Conservation (phyloP, 2,329 filamentous ascomycete species). For the Colletotrichum sp. region DNA sequence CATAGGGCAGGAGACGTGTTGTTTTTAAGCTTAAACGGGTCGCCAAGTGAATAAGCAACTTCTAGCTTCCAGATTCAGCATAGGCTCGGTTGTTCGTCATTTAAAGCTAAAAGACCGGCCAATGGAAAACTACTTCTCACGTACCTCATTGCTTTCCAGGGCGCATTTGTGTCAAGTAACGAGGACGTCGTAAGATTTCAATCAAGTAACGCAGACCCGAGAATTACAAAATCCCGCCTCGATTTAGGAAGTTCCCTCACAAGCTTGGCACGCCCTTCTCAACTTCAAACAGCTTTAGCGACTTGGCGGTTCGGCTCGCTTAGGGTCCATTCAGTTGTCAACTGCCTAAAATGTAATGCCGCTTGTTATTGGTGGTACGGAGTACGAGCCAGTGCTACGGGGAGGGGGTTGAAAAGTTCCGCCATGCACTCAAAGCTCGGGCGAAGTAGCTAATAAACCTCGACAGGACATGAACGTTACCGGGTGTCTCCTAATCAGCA, state of each 20-base stretch:
- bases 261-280: not conserved
- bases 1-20: constrained; percentile 12
- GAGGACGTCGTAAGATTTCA: not conserved
- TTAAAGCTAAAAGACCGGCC: not conserved
- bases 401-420: not conserved
- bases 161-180: not conserved
- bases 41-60: not conserved
- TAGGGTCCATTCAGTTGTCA: not conserved
- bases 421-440: not conserved
- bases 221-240: not conserved
- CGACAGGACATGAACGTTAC: not conserved
- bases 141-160: not conserved
- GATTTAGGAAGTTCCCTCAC: not conserved
- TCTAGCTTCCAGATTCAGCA: not conserved
- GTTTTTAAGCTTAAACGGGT: constrained; percentile 16
- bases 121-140: not conserved
- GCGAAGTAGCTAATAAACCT: not conserved
- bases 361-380: not conserved
- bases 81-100: constrained; percentile 12
- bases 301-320: not conserved
- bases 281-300: not conserved
- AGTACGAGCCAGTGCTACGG: not conserved
- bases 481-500: not conserved
- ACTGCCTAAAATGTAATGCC: not conserved
- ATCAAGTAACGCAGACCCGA: not conserved